Base-by-base conservation (phyloP, 2,329 filamentous ascomycete species). In the Ascosphaera pollenicola region DNA sequence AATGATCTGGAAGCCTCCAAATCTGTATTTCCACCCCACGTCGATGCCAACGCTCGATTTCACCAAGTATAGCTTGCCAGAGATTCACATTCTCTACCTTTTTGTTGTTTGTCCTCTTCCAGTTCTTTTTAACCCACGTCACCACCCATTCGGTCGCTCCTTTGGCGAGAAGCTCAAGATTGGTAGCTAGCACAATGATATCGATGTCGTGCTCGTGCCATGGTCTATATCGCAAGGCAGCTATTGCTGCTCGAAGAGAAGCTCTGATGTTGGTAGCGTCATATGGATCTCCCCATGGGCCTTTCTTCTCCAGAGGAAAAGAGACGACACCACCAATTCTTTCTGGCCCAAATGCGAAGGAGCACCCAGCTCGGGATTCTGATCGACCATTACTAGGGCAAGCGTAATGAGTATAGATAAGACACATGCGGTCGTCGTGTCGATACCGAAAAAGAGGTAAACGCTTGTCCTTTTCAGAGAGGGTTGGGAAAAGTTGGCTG, bases 201-300 rank as follows among this genome's bases (percentile, higher is more conserved):
- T 51, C 54, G 53, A 40, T 61, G 47, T 48, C 57, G 43, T 68
- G 63, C 3, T 47, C 51, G 0, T 11, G 15, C 66, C 65, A 70
- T 43, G 48, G 6, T 2, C 57, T 52, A 45, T 57, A 62, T 19
- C 59, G 53, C 17, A 71, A 54, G 3, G 62, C 69, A 3, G 58
- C 63, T 36, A 70, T 61, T 3, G 63, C 64, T 4, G 67, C 68
- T 11, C 67, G 68, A 5, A 73, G 59, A 48, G 71, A 65, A 2
- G 69, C 69, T 3, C 68, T 58, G 45, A 69, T 67, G 53, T 59
- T 69, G 17, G 58, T 69, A 42, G 64, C 61, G 6, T 44, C 38
- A 31, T 49, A 41, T 0, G 39, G 13, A 18, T 58, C 49, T 10
- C 58, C 61, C 36, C 50, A 60, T 3, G 63, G 63, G 0, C 66